phyloP scores from a whole-genome alignment of 2,329 filamentous ascomycete genomes.

The Aspergillus transmontanensis region DNA sequence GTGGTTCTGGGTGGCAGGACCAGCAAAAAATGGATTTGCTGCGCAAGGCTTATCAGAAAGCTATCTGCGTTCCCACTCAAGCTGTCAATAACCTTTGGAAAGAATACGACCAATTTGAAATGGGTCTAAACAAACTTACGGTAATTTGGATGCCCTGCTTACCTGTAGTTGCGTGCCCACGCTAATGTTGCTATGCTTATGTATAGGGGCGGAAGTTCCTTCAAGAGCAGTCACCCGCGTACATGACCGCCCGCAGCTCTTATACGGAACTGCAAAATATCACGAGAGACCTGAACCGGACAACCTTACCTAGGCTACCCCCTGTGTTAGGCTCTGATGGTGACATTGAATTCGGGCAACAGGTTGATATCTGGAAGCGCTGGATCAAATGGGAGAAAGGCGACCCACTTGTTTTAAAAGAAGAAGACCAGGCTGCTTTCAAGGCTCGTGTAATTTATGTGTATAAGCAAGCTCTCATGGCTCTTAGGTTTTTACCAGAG shows the following conservation, averaged over 20 bases:
- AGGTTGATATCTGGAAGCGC: slow-evolving; percentile 85
- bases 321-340: slow-evolving; percentile 86
- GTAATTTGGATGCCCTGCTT: slow-evolving; percentile 48
- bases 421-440: slow-evolving; percentile 75
- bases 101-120: slow-evolving; percentile 96
- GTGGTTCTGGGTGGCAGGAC: slow-evolving; percentile 90
- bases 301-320: slow-evolving; percentile 77
- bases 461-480: slow-evolving; percentile 93
- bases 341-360: slow-evolving; percentile 77
- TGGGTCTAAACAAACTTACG: slow-evolving; percentile 87
- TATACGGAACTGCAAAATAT: slow-evolving; percentile 90
- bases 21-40: slow-evolving; percentile 96
- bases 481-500: slow-evolving; percentile 90
- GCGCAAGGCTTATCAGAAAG: slow-evolving; percentile 88
- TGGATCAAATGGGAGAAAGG: slow-evolving; percentile 97
- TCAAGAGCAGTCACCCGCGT: slow-evolving; percentile 86
- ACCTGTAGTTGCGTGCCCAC: not conserved
- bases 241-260: slow-evolving; percentile 93
- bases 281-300: slow-evolving; percentile 73
- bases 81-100: slow-evolving; percentile 88
- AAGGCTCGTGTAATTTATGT: slow-evolving; percentile 81
- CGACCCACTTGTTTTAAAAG: slow-evolving; percentile 82
- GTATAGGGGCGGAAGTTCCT: slow-evolving; percentile 85
- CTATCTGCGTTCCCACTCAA: slow-evolving; percentile 82
- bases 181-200: slow-evolving; percentile 13